Percentiles rank a stretch among this genome's conserved stretches.
phyloP scores from a whole-genome alignment of 768 basidiomycete genomes.

The Paxillus rubicundulus region DNA sequence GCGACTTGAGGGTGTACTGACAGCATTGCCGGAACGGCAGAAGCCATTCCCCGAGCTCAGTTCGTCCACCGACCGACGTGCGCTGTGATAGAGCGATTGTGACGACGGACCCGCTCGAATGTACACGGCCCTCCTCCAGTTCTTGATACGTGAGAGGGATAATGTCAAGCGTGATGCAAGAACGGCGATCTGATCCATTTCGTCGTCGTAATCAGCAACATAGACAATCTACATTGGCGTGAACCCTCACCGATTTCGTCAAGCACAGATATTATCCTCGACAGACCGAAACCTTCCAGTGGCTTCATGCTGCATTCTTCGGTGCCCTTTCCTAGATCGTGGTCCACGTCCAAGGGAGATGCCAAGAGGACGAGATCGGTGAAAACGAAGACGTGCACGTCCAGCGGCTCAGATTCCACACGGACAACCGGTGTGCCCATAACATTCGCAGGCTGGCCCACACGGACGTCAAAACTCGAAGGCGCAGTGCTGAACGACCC shows the following conservation, averaged over 20 bases:
- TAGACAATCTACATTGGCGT: background rate
- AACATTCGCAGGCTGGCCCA: background rate
- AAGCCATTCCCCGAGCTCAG: conserved; percentile 37
- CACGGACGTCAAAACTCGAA: conserved; percentile 27
- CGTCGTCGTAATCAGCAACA: too few species aligned
- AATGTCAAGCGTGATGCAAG: conserved; percentile 47
- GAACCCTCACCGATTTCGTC: conserved; percentile 31
- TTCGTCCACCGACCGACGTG: background rate
- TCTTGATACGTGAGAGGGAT: conserved; percentile 44
- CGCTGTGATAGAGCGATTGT: conserved; percentile 35
- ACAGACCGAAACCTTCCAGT: conserved; percentile 45
- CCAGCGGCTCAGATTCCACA: conserved; percentile 23
- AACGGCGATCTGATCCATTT: conserved; percentile 21
- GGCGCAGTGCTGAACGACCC: conserved; percentile 29
- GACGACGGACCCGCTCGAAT: conserved; percentile 32
- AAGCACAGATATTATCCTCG: conserved; percentile 46
- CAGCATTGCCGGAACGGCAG: conserved; percentile 53
- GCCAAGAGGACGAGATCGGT: conserved; percentile 68
- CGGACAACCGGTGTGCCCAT: conserved; percentile 20
- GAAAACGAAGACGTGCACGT: conserved; percentile 53
- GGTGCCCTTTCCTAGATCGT: conserved; percentile 18
- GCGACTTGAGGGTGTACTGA: conserved; percentile 43
- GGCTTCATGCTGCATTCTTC: conserved; percentile 39
- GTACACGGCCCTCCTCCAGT: conserved; percentile 37
- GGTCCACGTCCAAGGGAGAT: conserved; percentile 20